Percentiles rank a stretch among this genome's conserved stretches.
Evolutionary conservation across 106 monocot genomes (phyloP).

Genomic region (Dendrobium officinale): DNA sequence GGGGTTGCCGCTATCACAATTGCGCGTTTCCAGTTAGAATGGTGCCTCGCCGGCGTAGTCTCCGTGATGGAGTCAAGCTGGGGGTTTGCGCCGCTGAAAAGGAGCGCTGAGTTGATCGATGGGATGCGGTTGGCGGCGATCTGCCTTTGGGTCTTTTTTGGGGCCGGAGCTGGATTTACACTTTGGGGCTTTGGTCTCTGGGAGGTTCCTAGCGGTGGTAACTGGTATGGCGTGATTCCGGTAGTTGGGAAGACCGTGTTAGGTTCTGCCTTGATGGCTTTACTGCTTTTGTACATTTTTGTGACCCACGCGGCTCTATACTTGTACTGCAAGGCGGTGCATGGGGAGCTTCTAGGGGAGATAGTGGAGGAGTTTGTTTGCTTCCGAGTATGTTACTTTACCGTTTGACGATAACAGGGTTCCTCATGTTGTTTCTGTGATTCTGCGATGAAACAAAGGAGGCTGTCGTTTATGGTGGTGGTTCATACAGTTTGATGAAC

Average conservation of each 20-base stretch:
- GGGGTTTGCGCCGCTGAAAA: conserved; percentile 28
- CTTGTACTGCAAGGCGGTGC: conserved; percentile 55
- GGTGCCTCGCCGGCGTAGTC: conserved; percentile 13
- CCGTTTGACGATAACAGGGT: conserved; percentile 47
- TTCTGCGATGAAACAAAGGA: conserved; percentile 13
- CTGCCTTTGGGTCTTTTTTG: conserved; percentile 32
- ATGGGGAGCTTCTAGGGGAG: conserved; percentile 62
- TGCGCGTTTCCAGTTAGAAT: conserved; percentile 3
- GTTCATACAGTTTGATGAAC: not conserved
- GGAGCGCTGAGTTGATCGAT: conserved; percentile 25
- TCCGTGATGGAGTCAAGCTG: conserved; percentile 32
- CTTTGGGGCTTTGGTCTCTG: conserved; percentile 26
- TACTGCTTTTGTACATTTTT: conserved; percentile 37
- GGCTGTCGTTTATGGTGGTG: not conserved
- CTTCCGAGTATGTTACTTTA: conserved; percentile 41
- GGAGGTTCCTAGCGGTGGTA: not conserved
- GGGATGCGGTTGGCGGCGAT: conserved; percentile 36
- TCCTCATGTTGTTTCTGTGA: conserved; percentile 58
- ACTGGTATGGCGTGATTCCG: conserved; percentile 14
- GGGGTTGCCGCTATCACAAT: conserved; percentile 1
- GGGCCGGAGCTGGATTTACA: conserved; percentile 14
- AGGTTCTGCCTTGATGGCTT: conserved; percentile 15
- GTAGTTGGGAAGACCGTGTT: conserved; percentile 32
- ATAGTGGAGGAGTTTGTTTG: conserved; percentile 53
- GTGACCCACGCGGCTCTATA: conserved; percentile 38